These are phyloP conservation scores for Dryas alaskensis DNA, from an alignment of 306 rosid genomes.

Conservation along the genomic window DNA sequence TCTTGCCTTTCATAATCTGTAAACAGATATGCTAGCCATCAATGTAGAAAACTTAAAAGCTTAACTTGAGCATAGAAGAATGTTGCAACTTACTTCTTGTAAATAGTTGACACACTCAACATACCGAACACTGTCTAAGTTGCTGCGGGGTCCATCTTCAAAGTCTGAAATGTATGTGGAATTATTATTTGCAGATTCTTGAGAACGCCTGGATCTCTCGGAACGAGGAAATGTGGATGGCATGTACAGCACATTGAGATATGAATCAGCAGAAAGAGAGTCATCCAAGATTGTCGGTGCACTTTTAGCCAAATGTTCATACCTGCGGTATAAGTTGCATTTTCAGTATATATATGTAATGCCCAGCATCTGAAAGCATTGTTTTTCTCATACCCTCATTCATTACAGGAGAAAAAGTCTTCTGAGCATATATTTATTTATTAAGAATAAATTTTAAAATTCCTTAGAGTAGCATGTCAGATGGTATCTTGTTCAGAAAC, in stretches of 20 bases:
- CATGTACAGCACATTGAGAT: constrained; percentile 90
- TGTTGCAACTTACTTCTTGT: constrained; percentile 64
- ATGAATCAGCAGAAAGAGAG: constrained; percentile 99
- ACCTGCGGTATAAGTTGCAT: constrained; percentile 60
- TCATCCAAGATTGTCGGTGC: constrained; percentile 96
- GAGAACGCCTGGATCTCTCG: constrained; percentile 81
- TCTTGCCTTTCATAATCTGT: neutral
- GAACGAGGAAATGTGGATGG: constrained; percentile 97
- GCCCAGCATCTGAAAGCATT: constrained; percentile 8
- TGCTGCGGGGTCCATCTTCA: constrained; percentile 96
- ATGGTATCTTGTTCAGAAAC: neutral
- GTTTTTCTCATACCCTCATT: neutral
- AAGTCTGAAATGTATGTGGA: constrained; percentile 56
- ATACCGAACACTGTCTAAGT: constrained; percentile 74
- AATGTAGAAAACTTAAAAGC: constrained; percentile 23
- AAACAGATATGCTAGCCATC: constrained; percentile 4
- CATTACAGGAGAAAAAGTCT: neutral
- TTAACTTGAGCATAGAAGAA: constrained; percentile 11
- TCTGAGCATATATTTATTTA: neutral
- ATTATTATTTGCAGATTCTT: constrained; percentile 51
- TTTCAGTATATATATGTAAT: constrained; percentile 25
- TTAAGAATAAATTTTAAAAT: neutral
- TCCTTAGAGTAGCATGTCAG: neutral
- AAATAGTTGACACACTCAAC: constrained; percentile 83
- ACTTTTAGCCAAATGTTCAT: constrained; percentile 94